Evolutionary conservation across 148 eudicot genomes (phyloP).

Genomic region (Chenopodium suecicum): DNA sequence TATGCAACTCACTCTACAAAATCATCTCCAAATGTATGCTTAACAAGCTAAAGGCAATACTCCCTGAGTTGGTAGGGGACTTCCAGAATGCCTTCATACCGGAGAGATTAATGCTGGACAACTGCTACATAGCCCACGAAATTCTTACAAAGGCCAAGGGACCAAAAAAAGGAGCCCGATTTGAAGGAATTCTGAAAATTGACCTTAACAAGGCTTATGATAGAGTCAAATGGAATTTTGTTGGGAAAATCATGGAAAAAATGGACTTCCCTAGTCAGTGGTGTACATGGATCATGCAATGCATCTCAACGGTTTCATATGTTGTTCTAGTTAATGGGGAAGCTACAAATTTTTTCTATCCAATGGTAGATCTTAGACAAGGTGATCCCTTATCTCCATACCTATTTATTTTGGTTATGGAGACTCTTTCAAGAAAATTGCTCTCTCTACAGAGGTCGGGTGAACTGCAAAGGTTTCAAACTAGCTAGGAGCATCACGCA

Average conservation of each 20-base stretch:
- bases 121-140: background rate
- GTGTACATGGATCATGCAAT: background rate
- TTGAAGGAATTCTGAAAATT: background rate
- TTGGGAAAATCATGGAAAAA: background rate
- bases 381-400: constrained; percentile 8
- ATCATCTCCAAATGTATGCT: background rate
- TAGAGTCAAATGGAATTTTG: background rate
- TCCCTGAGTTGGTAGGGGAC: no score
- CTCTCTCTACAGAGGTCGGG: no score
- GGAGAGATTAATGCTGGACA: background rate
- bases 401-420: background rate
- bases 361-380: background rate
- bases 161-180: background rate
- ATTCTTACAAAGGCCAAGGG: no score
- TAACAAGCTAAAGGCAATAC: background rate
- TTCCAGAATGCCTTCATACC: background rate
- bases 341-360: background rate
- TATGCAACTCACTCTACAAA: background rate
- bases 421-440: background rate
- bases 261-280: background rate
- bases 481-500: background rate
- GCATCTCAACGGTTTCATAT: background rate
- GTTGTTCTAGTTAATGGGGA: background rate
- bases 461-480: background rate
- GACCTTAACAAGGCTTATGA: background rate